Base-by-base conservation (phyloP, 306 rosid species). In the Cotoneaster glaucophyllus region DNA sequence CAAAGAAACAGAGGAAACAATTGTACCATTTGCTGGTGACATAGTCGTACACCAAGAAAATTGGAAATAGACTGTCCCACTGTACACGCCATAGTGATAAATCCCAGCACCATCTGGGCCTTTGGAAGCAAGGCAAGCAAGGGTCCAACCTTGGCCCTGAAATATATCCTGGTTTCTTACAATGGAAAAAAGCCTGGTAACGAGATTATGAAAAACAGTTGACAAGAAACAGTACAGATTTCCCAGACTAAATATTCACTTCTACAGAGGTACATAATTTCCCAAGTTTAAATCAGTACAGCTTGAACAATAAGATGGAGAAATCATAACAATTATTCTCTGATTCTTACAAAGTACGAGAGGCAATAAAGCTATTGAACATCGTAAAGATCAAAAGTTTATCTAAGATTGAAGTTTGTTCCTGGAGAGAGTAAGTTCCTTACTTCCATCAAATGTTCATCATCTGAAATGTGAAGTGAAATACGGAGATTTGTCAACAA, bases 401-500 rank as follows among this genome's bases (percentile, higher is more conserved):
- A 85, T 71, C 73, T 29, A 78, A 70, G 45, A 81, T 64, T 64
- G 56, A 81, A 73, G 29, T 77, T 73, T 67, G 71, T 75, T 63
- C 79, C 65, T 78, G 84, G 56, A 43, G 92, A 88, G 63, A 83
- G 80, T 32, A 88, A 72, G 68, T 75, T 78, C 77, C 82, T 81
- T 77, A 74, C 59, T 74, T 85, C 97, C 71, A 68, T 79, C 93
- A 86, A 79, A 84, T 88, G 91, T 87, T 92, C 97, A 83, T 95
- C 99, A 77, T 92, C 89, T 14, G 99, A 89, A 77, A 95, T 84
- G 80, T 89, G 85, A 70, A 95, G 96, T 76, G 91, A 83, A 72
- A 85, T 86, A 54, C 97, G 97, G 78, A 95, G 93, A 71, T 85
- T 89, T 72, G 99, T 92, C 88, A 95, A 79, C 73, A 89, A 74